Conservation (phyloP, 2,329 filamentous ascomycete species). For the Furcasterigmium furcatum region DNA sequence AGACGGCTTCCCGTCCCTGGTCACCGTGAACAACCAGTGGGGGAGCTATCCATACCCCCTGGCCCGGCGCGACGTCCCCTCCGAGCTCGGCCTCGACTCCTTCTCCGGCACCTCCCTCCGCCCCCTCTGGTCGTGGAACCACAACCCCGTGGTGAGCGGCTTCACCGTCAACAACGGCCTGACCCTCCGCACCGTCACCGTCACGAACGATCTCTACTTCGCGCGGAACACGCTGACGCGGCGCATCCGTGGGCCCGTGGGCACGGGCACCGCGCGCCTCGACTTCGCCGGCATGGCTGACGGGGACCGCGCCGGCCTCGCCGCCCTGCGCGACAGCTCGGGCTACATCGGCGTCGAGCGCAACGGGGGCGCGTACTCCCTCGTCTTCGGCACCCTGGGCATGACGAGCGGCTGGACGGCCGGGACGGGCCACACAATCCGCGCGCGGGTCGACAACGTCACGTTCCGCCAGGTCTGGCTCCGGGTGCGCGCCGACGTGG, state of each 20-base stretch:
- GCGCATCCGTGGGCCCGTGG: conserved; percentile 38
- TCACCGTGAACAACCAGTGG: conserved; percentile 41
- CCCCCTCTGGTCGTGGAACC: conserved; percentile 57
- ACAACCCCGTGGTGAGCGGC: conserved; percentile 39
- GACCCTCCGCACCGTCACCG: conserved; percentile 40
- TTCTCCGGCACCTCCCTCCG: conserved; percentile 30
- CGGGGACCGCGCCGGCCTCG: conserved; percentile 47
- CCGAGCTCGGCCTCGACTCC: conserved; percentile 8
- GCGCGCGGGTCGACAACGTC: not conserved
- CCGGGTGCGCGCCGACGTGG: conserved; percentile 14
- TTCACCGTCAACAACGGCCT: conserved; percentile 32
- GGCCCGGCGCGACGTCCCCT: not conserved
- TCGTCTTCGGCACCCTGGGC: conserved; percentile 12
- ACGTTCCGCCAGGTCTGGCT: conserved; percentile 13
- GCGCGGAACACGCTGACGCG: conserved; percentile 43
- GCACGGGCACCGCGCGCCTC: conserved; percentile 42
- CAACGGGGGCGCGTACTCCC: conserved; percentile 19
- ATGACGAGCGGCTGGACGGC: conserved; percentile 1
- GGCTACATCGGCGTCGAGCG: conserved; percentile 46
- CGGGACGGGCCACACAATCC: not conserved
- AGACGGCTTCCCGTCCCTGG: conserved; percentile 39
- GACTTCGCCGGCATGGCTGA: conserved; percentile 41
- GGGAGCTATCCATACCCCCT: conserved; percentile 33
- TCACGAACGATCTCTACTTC: conserved; percentile 44
- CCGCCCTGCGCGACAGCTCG: conserved; percentile 44